Evolutionary conservation across 495 filamentous ascomycete genomes (phyloP), one percentile per base, ranked within the genome.

Genomic region (Penicillium parvum): DNA sequence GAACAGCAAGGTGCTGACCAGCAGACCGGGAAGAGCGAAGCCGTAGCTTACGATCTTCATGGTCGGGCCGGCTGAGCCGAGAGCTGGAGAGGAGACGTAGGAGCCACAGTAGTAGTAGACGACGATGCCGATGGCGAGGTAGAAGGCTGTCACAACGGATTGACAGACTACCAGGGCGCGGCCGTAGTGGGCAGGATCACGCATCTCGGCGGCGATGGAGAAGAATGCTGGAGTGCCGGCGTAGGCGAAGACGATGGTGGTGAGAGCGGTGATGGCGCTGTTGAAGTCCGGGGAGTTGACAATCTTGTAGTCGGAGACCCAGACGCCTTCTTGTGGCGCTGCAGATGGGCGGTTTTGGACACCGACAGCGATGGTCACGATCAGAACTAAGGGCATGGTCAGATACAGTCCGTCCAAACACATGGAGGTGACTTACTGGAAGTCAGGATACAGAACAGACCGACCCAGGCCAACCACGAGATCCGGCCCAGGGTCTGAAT

Each of bases 11-110:
- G 56, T 61, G 2, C 63, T 55, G n/a, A 64, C 61, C 8, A 64
- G 39, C 19, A 68, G 32, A 5, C 60, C 82, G 7, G 87, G 87
- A 7, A 86, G 53, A 7, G 84, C 86, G 47, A 90, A 64, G 4
- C 85, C 86, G 49, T 84, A 92, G 7, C 81, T 78, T 26, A 90
- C 56, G 54, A 85, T 87, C 49, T 82, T 77, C 6, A 92, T 54
- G 0, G 72, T 36, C 0, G 58, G 50, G 7, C 78, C 74, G n/a
- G 81, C 81, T 0, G 83, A 83, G 5, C 83, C 74, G 2, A 90
- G 74, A 5, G 85, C 84, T 1, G 87, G 87, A 0, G 82, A 82
- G 9, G 67, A 58, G 33, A 90, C 85, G n/a, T 73, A 71, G 0
- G 61, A 64, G 3, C 87, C 87, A 22, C 80, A 82, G 61, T 74